Percentiles rank a stretch among this genome's conserved stretches.
These are phyloP conservation scores for Cystobasidiaceae sp. DNA, from an alignment of 1,284 basidiomycete species.

Conservation along the genomic window DNA sequence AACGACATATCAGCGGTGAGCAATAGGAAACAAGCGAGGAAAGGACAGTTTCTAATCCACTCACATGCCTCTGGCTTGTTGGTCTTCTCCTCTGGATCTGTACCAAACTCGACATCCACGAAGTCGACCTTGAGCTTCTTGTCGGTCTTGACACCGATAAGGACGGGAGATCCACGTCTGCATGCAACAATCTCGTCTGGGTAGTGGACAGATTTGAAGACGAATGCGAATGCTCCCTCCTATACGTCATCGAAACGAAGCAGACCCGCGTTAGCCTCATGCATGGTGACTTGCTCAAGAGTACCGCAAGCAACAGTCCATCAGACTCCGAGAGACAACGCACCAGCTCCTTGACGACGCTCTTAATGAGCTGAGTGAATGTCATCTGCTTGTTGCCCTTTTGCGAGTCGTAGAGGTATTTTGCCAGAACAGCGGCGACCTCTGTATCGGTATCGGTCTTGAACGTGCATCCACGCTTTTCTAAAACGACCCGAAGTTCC, in stretches of 20 bases:
- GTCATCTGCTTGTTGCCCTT: conserved; percentile 71
- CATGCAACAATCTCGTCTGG: conserved; percentile 94
- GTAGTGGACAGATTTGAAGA: conserved; percentile 96
- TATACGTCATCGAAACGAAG: too few species aligned
- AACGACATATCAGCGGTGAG: too few species aligned
- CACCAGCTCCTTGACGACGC: conserved; percentile 87
- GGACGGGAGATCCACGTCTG: conserved; percentile 90
- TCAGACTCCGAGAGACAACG: too few species aligned
- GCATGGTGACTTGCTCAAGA: too few species aligned
- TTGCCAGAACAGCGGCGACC: conserved; percentile 89
- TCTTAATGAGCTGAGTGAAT: conserved; percentile 90
- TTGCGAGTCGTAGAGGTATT: conserved; percentile 95
- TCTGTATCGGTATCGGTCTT: conserved; percentile 98
- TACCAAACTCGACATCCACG: conserved; percentile 92
- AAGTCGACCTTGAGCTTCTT: conserved; percentile 99
- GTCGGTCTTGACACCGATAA: conserved; percentile 99
- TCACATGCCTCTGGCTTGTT: conserved; percentile 33
- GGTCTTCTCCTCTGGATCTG: conserved; percentile 58
- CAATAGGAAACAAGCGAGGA: too few species aligned
- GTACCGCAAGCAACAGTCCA: background rate
- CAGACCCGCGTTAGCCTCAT: background rate
- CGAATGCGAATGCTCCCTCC: conserved; percentile 99
- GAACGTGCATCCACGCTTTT: conserved; percentile 93
- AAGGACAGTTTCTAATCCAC: background rate
- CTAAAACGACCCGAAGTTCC: conserved; percentile 86